Evolutionary conservation across 2,329 filamentous ascomycete genomes (phyloP), one percentile per base, ranked within the genome.

Genomic region (Aureobasidium sp.): DNA sequence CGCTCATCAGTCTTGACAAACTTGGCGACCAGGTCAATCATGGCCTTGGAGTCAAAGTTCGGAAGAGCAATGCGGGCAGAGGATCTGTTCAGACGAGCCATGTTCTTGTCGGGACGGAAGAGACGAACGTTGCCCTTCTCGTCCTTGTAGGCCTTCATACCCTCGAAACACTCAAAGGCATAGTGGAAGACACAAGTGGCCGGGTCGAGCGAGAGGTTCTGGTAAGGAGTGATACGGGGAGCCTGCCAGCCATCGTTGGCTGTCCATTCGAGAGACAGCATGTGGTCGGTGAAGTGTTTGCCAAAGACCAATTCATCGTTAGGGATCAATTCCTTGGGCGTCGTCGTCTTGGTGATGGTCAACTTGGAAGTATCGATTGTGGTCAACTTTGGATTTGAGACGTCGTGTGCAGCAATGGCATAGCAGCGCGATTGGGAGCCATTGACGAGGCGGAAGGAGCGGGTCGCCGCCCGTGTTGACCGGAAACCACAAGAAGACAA

Each of bases 81-180:
- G 2, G 92, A 97, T 76, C 88, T 90, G 82, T 97, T 99, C 76
- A 99, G 79, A 65, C 94, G 88, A 66, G 82, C 87, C 93, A 97
- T 97, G 81, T 99, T 99, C 83, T 86, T 94, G 75, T 96, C 88
- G 2, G 94, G 94, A 37, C 94, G 86, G 83, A 99, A 99, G 61
- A 99, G 81, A 61, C 93, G 87, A 68, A 96, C 84, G 64, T 86
- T 79, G 69, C 90, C 90, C 47, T 84, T 74, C 70, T 83, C 85
- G 78, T 96, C 91, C 77, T 93, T 95, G 83, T 99, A 99, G 64
- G 94, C 94, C 81, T 99, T 99, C 92, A 97, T 96, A 69, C 94
- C 94, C 81, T 99, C 94, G 77, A 99, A 99, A 75, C 89, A 94
- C 77, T 95, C 90, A 73, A 97, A 97, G 53, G 91, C 94, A 77